Evolutionary conservation across 192 early-diverging fungal species (phyloP), one percentile per base, ranked within the genome.

Genomic region (Coemansia sp.): DNA sequence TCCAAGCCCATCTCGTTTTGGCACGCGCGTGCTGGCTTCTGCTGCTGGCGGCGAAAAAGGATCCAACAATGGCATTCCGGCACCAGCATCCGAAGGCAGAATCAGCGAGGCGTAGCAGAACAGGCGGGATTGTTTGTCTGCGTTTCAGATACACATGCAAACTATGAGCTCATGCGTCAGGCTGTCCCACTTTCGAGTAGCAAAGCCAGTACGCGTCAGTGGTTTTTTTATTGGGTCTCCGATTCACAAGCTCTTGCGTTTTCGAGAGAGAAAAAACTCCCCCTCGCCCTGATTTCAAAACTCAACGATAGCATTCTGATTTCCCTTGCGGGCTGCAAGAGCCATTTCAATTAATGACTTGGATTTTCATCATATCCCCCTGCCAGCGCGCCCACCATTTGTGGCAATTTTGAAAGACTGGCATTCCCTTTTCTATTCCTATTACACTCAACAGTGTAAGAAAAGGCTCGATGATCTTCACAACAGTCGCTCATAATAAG

Each of bases 361-460:
- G 51, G 51, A 53, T 53, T 53, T 53, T 53, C 51, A 53, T 53
- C 51, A 30, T 26, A 26, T 53, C 24, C 24, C 12, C 9, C 33
- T 34, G 14, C 39, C 12, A 14, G 39, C n/a, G n/a, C n/a, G n/a
- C 39, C 39, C 12, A 1, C 39, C 39, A 14, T 41, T 41, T 41
- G 39, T 41, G 39, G 39, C 39, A 41, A 41, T 41, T 1, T 41
- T 14, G 12, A 5, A 41, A 41, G 6, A 41, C 30, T 30, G 30
- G 3, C 30, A 30, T 30, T 30, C 30, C 30, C 1, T 30, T 30
- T 30, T 30, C 43, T 56, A 55, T 35, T 34, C 45, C 3, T 3
- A 30, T 30, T 30, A 30, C 1, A 30, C 58, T 35, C 66, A 59
- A 52, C 72, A 62, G 60, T 60, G 63, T 35, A 30, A 30, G 30